Evolutionary conservation across 371 early-diverging fungal species (phyloP).

Genomic region (Rhizopus microsporus): DNA sequence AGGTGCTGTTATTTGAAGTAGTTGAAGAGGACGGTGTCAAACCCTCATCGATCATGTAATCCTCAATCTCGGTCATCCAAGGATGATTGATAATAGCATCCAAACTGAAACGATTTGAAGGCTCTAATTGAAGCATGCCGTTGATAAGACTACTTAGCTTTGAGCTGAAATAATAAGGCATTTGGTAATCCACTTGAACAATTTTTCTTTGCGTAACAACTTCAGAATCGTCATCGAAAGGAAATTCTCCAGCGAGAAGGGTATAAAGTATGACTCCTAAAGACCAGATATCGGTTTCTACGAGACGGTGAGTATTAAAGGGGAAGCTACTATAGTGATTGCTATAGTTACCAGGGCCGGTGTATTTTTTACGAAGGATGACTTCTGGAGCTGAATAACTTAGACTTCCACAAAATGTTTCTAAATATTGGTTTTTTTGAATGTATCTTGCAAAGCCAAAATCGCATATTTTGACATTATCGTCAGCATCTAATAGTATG

Average conservation of each 20-base stretch:
- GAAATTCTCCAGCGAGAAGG: conserved; percentile 77
- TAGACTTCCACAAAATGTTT: conserved; percentile 85
- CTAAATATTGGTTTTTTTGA: conserved; percentile 69
- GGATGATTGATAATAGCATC: conserved; percentile 69
- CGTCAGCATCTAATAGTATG: conserved; percentile 72
- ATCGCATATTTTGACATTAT: conserved; percentile 83
- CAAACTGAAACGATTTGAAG: conserved; percentile 65
- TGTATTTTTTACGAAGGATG: conserved; percentile 73
- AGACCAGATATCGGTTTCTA: conserved; percentile 88
- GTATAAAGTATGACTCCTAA: conserved; percentile 84
- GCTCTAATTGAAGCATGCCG: conserved; percentile 66
- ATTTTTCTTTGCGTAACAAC: conserved; percentile 71
- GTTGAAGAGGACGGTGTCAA: conserved; percentile 33
- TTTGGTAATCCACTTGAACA: conserved; percentile 68
- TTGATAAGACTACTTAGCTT: conserved; percentile 54
- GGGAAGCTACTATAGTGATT: neutral
- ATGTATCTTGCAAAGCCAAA: conserved; percentile 88
- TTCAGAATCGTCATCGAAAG: conserved; percentile 86
- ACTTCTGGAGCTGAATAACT: conserved; percentile 88
- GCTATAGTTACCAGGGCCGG: conserved; percentile 65
- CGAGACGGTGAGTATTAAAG: conserved; percentile 6
- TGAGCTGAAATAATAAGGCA: conserved; percentile 65
- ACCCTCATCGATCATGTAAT: conserved; percentile 30
- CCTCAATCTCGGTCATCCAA: conserved; percentile 51
- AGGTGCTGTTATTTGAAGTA: conserved; percentile 16